Evolutionary conservation across 1,139 yeast species (phyloP), one percentile per base, ranked within the genome.

Genomic region (Zhuliangozyma parablackwelliae): DNA sequence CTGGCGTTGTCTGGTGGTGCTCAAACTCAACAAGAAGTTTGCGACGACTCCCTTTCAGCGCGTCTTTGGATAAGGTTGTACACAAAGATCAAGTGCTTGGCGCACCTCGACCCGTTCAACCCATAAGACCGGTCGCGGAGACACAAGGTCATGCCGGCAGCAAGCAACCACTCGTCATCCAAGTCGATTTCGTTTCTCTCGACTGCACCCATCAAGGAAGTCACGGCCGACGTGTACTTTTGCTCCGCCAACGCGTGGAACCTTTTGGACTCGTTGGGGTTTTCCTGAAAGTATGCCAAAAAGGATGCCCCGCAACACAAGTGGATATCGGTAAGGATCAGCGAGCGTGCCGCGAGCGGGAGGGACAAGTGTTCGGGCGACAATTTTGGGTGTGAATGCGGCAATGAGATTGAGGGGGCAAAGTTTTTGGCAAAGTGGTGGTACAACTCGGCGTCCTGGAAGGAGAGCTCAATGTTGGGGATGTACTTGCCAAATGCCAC

Each of bases 221-320:
- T 29, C 10, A 39, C 35, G 7, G 45, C 45, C 4, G 35, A 29
- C 10, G 28, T 23, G 29, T 41, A 39, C 26, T 39, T 41, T 8
- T 28, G 9, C 16, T 39, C 36, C 2, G 45, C 36, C n/a, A 41
- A 26, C 3, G 25, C 21, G 21, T 30, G 31, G 28, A 35, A 40
- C 24, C 29, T 35, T 12, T 12, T n/a, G 5, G 42, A 26, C 16
- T 36, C 25, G 23, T 30, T 29, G 8, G 7, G 13, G 23, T 33
- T 28, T 8, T 29, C 28, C 20, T 33, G 38, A 21, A 31, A 40
- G 25, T 33, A 38, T 20, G 43, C 33, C 26, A 41, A 26, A 26
- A 39, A 36, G 7, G 40, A 31, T 6, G 45, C 45, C 2, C 45
- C 45, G 31, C 42, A 41, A 29, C 45, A 34, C 23, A 39, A 30